phyloP scores from a whole-genome alignment of 2,329 filamentous ascomycete genomes.

The Trichophyton mentagrophytes region DNA sequence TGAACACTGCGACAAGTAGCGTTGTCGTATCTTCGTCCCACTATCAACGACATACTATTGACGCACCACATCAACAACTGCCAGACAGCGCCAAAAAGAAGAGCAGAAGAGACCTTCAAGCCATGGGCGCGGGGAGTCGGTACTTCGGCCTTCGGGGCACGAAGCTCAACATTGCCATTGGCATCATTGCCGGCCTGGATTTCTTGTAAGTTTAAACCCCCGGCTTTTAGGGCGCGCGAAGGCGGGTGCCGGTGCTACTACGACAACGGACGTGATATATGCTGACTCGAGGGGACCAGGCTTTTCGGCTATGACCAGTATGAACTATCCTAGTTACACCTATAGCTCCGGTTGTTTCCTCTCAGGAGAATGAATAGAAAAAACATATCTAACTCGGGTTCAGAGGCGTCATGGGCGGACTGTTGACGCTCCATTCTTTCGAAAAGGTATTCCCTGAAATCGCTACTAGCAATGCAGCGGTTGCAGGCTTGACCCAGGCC shows the following conservation, averaged over 20 bases:
- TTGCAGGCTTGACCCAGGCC: slow-evolving; percentile 19
- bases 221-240: too few relatives aligned
- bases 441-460: slow-evolving; percentile 43
- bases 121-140: slow-evolving; percentile 19
- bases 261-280: not conserved
- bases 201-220: slow-evolving; percentile 39
- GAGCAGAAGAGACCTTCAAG: not conserved
- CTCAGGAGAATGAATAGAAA: not conserved
- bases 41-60: not conserved
- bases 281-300: slow-evolving; percentile 15
- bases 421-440: slow-evolving; percentile 56
- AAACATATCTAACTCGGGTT: slow-evolving; percentile 7
- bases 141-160: slow-evolving; percentile 56
- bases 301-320: slow-evolving; percentile 53
- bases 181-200: slow-evolving; percentile 58
- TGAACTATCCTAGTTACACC: slow-evolving; percentile 1
- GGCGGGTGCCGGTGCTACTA: too few relatives aligned
- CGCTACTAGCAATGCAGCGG: slow-evolving; percentile 32
- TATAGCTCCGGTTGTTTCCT: not conserved
- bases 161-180: slow-evolving; percentile 55
- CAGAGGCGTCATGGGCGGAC: slow-evolving; percentile 57
- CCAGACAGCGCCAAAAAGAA: not conserved
- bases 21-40: too few relatives aligned
- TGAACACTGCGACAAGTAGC: too few relatives aligned
- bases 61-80: not conserved